A percentile compares a stretch with the other conserved stretches of the same genome.
Conservation (phyloP, 2,329 filamentous ascomycete genomes). For the Cytospora leucostoma region DNA sequence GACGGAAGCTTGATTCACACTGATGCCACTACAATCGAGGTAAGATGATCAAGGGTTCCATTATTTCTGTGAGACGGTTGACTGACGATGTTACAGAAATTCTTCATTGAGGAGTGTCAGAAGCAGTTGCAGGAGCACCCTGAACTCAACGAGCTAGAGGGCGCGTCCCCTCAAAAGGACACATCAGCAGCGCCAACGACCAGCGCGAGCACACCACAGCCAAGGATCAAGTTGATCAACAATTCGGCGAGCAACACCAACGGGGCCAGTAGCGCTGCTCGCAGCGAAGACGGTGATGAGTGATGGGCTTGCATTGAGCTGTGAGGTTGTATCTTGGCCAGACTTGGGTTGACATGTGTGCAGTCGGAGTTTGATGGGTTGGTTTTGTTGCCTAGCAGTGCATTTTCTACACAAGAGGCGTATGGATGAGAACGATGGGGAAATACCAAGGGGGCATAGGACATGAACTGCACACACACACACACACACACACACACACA, state of each 20-base stretch:
- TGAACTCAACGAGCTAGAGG: conserved; percentile 58
- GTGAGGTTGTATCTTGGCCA: background rate
- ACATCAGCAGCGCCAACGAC: conserved; percentile 54
- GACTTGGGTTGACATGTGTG: conserved; percentile 11
- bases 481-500: background rate
- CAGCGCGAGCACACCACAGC: conserved; percentile 65
- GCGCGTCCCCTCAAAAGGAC: conserved; percentile 44
- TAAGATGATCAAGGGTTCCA: conserved; percentile 46
- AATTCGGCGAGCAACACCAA: conserved; percentile 39
- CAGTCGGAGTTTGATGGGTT: conserved; percentile 20
- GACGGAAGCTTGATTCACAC: conserved; percentile 89
- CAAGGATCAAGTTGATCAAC: conserved; percentile 69
- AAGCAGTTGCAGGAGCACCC: conserved; percentile 56
- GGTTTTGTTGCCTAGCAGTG: conserved; percentile 12
- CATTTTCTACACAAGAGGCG: conserved; percentile 26
- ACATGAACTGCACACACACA: conserved; percentile 9
- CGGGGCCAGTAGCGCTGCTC: conserved; percentile 23
- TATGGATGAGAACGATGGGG: conserved; percentile 22
- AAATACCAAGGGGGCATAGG: conserved; percentile 27
- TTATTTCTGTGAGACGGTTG: background rate
- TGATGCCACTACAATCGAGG: conserved; percentile 91
- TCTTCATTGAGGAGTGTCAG: conserved; percentile 55
- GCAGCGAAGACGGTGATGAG: conserved; percentile 26
- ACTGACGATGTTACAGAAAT: conserved; percentile 52
- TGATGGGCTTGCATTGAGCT: conserved; percentile 10